A percentile compares a stretch with the other conserved stretches of the same genome.
Evolutionary conservation across 345 rosid genomes (phyloP).

Genomic region (Hirschfeldia incana): DNA sequence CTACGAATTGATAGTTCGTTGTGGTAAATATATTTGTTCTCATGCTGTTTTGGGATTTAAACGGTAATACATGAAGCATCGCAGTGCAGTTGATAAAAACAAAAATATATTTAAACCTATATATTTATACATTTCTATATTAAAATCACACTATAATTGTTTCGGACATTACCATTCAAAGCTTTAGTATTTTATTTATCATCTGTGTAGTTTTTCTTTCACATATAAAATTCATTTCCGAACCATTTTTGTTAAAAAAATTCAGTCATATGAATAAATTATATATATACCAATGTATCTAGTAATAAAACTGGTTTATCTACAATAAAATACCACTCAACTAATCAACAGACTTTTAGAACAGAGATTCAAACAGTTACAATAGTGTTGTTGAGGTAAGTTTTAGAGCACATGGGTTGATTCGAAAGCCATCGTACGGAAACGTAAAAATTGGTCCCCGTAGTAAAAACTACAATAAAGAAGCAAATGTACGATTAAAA

Average conservation of each 20-base stretch:
- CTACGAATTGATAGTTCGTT: neutral
- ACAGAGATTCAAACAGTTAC: constrained; percentile 2
- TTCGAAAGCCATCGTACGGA: constrained; percentile 22
- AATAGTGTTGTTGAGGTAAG: constrained; percentile 6
- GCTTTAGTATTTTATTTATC: too few species aligned
- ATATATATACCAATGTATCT: too few species aligned
- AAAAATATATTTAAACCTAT: too few species aligned
- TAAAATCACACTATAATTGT: too few species aligned
- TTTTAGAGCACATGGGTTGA: constrained; percentile 6
- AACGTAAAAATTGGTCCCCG: constrained; percentile 24
- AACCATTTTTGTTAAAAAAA: neutral
- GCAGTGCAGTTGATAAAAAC: too few species aligned
- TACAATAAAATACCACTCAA: neutral
- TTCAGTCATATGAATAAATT: neutral
- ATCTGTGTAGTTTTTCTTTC: neutral
- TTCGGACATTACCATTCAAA: too few species aligned
- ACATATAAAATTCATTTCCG: neutral
- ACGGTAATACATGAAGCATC: too few species aligned
- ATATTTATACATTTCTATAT: too few species aligned
- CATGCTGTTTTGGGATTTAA: neutral
- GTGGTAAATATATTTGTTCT: neutral
- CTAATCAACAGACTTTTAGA: neutral
- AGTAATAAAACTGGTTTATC: neutral
- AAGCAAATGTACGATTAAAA: constrained; percentile 11
- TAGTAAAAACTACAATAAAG: constrained; percentile 4